phyloP scores from a whole-genome alignment of 805 yeast species.

The Jamesozyma gamospora region DNA sequence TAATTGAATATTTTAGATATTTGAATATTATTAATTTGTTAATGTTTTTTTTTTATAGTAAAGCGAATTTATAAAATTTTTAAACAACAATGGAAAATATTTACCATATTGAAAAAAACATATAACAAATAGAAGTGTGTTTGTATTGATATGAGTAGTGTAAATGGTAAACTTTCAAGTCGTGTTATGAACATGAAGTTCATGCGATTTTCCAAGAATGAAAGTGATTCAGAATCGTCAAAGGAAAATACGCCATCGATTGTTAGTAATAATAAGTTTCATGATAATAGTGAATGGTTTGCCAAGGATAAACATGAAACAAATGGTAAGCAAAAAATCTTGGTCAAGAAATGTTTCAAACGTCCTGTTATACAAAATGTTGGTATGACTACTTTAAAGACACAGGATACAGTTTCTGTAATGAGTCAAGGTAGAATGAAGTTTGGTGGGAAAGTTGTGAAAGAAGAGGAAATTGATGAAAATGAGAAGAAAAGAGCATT shows the following conservation, averaged over 20 bases:
- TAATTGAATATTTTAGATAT: too few relatives aligned
- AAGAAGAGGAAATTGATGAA: slow-evolving; percentile 10
- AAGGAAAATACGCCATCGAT: slow-evolving; percentile 11
- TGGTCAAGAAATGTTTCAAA: slow-evolving; percentile 12
- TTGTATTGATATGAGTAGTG: slow-evolving; percentile 12
- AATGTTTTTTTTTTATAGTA: neutral
- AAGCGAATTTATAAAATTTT: neutral
- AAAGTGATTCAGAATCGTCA: slow-evolving; percentile 11
- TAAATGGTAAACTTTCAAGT: slow-evolving; percentile 40
- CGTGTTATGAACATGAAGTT: slow-evolving; percentile 81
- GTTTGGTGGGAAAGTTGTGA: slow-evolving; percentile 16
- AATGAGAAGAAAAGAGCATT: slow-evolving; percentile 28
- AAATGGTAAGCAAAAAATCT: slow-evolving; percentile 29
- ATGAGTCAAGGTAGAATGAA: slow-evolving; percentile 1
- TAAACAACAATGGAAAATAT: too few relatives aligned
- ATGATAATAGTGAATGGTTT: slow-evolving; percentile 18
- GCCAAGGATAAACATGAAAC: slow-evolving; percentile 2
- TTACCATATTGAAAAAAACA: neutral
- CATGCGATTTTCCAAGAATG: slow-evolving; percentile 39
- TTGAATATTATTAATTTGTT: too few relatives aligned
- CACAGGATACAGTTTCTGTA: neutral
- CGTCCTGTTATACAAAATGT: neutral
- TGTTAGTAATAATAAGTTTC: slow-evolving; percentile 4
- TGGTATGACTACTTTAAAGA: slow-evolving; percentile 2
- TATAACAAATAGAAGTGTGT: neutral